Evolutionary conservation across 352 stramenopile species (phyloP).

Genomic region (Globisporangium spinosum): DNA sequence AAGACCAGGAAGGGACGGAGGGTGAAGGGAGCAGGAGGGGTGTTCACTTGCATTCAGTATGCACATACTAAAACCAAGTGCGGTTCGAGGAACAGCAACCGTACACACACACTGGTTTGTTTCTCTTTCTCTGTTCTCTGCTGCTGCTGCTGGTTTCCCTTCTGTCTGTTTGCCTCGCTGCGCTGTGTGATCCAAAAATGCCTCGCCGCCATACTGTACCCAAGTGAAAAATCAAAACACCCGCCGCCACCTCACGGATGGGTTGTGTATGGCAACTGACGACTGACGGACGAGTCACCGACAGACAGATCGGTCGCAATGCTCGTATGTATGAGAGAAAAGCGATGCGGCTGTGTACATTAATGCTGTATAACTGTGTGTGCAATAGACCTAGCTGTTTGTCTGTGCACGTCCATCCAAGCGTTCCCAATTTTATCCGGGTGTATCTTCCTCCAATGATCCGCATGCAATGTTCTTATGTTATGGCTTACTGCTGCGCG

Average conservation of each 20-base stretch:
- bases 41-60: conserved; percentile 18
- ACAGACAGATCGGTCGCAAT: background rate
- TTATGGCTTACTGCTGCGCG: conserved; percentile 19
- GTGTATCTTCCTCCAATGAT: background rate
- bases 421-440: background rate
- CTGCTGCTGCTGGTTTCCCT: background rate
- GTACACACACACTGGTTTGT: conserved; percentile 5
- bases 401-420: background rate
- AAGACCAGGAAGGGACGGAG: background rate
- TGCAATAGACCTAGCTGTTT: background rate
- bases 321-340: background rate
- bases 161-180: background rate
- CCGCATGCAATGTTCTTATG: background rate
- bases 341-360: background rate
- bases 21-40: background rate
- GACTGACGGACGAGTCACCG: background rate
- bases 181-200: background rate
- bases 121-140: background rate
- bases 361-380: background rate
- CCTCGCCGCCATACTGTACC: background rate
- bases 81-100: conserved; percentile 5
- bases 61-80: conserved; percentile 4
- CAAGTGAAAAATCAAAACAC: conserved; percentile 5
- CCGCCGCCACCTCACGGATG: background rate
- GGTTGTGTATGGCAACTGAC: background rate